Base-by-base conservation (phyloP, 495 filamentous ascomycete species). In the Penicillium goetzii region DNA sequence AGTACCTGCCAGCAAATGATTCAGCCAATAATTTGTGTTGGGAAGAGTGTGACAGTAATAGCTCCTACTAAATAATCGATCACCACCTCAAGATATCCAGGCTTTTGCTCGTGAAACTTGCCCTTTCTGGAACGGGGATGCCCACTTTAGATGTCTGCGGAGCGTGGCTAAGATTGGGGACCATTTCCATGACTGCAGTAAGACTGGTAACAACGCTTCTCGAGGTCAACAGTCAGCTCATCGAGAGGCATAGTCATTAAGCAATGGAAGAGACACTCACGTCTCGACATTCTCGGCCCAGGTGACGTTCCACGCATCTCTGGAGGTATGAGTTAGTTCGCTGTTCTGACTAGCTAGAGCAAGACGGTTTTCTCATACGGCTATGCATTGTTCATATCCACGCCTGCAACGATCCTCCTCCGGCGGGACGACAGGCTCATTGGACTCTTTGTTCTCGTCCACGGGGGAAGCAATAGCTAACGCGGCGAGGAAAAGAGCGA, bases 391-490 rank as follows among this genome's bases (percentile, higher is more conserved):
- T 25, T 53, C 45, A 45, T 58, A 63, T 28, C 45, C 43, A 6
- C 8, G 34, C 11, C 49, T n/a, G 61, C 61, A 63, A 30, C 55
- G 55, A 21, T 21, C 19, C 11, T 4, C n/a, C 2, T 54, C 55
- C 32, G 9, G 41, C 5, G 40, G 25, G n/a, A 47, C 4, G 9
- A 58, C 23, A 7, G 38, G 25, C 6, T 30, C 38, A 19, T 34
- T 53, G 26, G 45, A 19, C 2, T 23, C 21, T 14, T 55, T 23
- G 11, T 6, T 41, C 1, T 53, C 55, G 6, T 63, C 61, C 12
- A 34, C 6, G 8, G 61, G 61, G 32, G 55, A 26, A 7, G 55
- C 61, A n/a, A 63, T 45, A 8, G 55, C 36, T 47, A 63, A n/a
- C 6, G 55, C 28, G 55, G 61, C 45, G 4, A 63, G 15, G 47